phyloP scores from a whole-genome alignment of 768 basidiomycete genomes.

The Porpolomopsis calyptriformis region DNA sequence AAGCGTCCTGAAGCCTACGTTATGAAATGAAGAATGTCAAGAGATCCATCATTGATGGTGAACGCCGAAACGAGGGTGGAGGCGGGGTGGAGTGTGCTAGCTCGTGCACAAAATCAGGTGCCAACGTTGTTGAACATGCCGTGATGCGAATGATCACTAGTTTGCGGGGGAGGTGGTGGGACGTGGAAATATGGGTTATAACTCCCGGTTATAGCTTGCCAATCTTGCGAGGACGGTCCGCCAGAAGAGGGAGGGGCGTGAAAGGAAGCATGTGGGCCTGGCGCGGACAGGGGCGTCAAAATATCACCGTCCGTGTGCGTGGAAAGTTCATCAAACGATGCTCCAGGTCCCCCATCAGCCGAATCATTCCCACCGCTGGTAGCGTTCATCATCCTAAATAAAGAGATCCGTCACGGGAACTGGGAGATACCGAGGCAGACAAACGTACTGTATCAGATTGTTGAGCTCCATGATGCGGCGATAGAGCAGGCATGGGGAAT shows the following conservation, averaged over 20 bases:
- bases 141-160: conserved; percentile 31
- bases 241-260: conserved; percentile 29
- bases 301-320: conserved; percentile 58
- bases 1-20: background rate
- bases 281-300: conserved; percentile 41
- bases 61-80: background rate
- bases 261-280: conserved; percentile 38
- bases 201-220: conserved; percentile 45
- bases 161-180: conserved; percentile 2
- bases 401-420: conserved; percentile 5
- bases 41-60: background rate
- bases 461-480: conserved; percentile 51
- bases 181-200: conserved; percentile 67
- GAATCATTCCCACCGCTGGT: conserved; percentile 36
- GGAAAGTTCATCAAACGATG: conserved; percentile 39
- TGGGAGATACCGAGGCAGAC: background rate
- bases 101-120: conserved; percentile 24
- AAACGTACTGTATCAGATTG: conserved; percentile 56
- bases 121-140: conserved; percentile 48
- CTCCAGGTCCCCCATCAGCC: conserved; percentile 30
- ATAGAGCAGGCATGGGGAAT: conserved; percentile 44
- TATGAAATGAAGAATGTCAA: background rate
- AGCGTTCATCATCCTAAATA: conserved; percentile 4
- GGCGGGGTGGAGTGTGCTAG: conserved; percentile 1
- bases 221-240: conserved; percentile 49